Conservation (phyloP, 352 stramenopile species). For the Phytophthora sansomeana region DNA sequence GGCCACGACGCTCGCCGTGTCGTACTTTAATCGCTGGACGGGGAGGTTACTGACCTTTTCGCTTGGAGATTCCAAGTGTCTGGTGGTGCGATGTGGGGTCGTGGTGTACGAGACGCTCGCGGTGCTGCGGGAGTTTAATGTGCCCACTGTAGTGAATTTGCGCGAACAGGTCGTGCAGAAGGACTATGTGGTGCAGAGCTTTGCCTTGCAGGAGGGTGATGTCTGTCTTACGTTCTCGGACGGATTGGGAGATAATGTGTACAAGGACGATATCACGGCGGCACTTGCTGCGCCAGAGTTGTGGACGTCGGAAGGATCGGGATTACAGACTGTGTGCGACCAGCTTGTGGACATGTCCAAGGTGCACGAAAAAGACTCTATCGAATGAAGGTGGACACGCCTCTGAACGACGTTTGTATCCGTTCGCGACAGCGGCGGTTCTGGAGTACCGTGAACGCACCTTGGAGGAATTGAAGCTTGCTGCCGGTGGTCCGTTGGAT, state of each 20-base stretch:
- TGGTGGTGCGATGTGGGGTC: slow-evolving; percentile 57
- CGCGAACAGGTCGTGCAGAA: slow-evolving; percentile 48
- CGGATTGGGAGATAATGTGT: slow-evolving; percentile 82
- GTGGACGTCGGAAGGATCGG: slow-evolving; percentile 17
- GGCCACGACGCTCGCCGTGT: slow-evolving; percentile 71
- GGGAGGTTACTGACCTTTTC: slow-evolving; percentile 70
- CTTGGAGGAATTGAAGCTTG: slow-evolving; percentile 44
- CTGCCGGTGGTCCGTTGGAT: slow-evolving; percentile 9
- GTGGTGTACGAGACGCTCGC: slow-evolving; percentile 76
- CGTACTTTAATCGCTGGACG: slow-evolving; percentile 79
- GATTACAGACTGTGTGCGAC: slow-evolving; percentile 62
- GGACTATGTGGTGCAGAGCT: slow-evolving; percentile 80
- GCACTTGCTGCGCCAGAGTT: too few species aligned
- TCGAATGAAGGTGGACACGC: slow-evolving; percentile 2
- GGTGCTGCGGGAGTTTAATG: slow-evolving; percentile 82
- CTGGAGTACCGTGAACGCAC: slow-evolving; percentile 69
- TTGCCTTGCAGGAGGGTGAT: slow-evolving; percentile 58
- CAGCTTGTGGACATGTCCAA: slow-evolving; percentile 58
- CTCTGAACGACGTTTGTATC: slow-evolving; percentile 48
- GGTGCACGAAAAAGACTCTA: slow-evolving; percentile 32
- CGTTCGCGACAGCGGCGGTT: slow-evolving; percentile 71
- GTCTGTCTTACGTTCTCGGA: slow-evolving; percentile 82
- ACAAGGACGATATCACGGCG: slow-evolving; percentile 73
- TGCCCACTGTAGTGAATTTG: slow-evolving; percentile 80
- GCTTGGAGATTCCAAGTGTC: slow-evolving; percentile 81